Conservation (phyloP, 2,329 filamentous ascomycete species). For the Graphilbum sp. region DNA sequence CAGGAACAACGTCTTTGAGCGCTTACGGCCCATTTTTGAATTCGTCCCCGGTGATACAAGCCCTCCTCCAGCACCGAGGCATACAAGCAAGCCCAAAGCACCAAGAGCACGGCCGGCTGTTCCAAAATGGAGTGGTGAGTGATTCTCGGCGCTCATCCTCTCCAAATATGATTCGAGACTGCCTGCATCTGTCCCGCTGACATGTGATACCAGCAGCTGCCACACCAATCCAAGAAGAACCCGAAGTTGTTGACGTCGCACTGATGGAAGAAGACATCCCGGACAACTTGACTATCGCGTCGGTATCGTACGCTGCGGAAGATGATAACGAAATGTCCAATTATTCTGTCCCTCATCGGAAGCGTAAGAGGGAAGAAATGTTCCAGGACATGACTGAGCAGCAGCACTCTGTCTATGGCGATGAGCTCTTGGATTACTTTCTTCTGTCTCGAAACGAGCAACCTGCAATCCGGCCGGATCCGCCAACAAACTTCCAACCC, state of each 20-base stretch:
- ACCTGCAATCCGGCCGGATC: conserved; percentile 54
- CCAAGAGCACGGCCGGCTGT: conserved; percentile 46
- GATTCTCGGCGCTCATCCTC: too few relatives aligned
- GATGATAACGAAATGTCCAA: conserved; percentile 63
- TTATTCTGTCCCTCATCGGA: conserved; percentile 42
- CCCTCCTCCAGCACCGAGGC: conserved; percentile 85
- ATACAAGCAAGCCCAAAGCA: conserved; percentile 72
- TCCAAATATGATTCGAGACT: too few relatives aligned
- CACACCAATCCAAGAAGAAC: conserved; percentile 37
- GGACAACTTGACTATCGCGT: conserved; percentile 68
- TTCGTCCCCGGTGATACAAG: conserved; percentile 71
- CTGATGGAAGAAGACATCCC: conserved; percentile 66
- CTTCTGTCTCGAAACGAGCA: conserved; percentile 71
- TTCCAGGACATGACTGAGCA: conserved; percentile 54
- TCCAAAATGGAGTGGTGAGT: conserved; percentile 39
- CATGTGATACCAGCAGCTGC: conserved; percentile 7
- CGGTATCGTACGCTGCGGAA: conserved; percentile 67
- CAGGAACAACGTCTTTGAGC: conserved; percentile 73
- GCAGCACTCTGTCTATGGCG: conserved; percentile 79
- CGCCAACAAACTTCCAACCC: conserved; percentile 72
- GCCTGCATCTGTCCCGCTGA: background rate
- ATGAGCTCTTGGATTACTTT: conserved; percentile 91
- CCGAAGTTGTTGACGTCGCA: conserved; percentile 44
- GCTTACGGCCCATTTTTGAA: conserved; percentile 76
- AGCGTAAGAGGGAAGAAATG: conserved; percentile 59